Evolutionary conservation across 169 alveolate species (phyloP).

Genomic region (Eimeria sp.): DNA sequence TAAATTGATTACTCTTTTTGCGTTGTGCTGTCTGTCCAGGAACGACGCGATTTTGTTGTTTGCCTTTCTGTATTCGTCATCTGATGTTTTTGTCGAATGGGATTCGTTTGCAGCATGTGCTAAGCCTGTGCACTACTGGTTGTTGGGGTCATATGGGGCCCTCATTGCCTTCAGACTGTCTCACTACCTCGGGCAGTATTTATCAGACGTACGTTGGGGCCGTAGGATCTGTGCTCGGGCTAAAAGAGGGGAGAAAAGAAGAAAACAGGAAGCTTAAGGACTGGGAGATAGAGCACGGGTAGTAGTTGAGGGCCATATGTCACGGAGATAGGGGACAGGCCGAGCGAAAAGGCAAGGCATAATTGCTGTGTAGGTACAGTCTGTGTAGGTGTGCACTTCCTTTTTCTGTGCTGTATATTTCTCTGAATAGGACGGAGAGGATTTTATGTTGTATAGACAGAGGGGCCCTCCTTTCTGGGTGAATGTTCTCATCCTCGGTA

Average conservation of each 20-base stretch:
- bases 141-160: slow-evolving; percentile 87
- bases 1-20: neutral
- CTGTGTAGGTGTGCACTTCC: neutral
- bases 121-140: slow-evolving; percentile 90
- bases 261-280: neutral
- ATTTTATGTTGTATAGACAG: slow-evolving; percentile 86
- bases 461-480: slow-evolving; percentile 89
- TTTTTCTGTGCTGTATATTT: neutral
- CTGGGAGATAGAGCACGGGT: neutral
- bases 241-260: neutral
- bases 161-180: slow-evolving; percentile 87
- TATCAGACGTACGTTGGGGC: slow-evolving; percentile 82
- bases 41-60: slow-evolving; percentile 89
- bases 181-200: slow-evolving; percentile 87
- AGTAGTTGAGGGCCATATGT: too few species aligned
- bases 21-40: neutral
- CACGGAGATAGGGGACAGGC: too few species aligned
- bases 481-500: slow-evolving; percentile 85
- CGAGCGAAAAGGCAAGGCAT: neutral
- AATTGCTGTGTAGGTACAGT: neutral
- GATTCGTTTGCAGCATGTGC: slow-evolving; percentile 86
- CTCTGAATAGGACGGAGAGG: slow-evolving; percentile 85
- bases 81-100: slow-evolving; percentile 90
- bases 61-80: slow-evolving; percentile 88
- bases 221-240: neutral